Evolutionary conservation across 1,139 yeast species (phyloP), one percentile per base, ranked within the genome.

Genomic region (Lodderomyces theae): DNA sequence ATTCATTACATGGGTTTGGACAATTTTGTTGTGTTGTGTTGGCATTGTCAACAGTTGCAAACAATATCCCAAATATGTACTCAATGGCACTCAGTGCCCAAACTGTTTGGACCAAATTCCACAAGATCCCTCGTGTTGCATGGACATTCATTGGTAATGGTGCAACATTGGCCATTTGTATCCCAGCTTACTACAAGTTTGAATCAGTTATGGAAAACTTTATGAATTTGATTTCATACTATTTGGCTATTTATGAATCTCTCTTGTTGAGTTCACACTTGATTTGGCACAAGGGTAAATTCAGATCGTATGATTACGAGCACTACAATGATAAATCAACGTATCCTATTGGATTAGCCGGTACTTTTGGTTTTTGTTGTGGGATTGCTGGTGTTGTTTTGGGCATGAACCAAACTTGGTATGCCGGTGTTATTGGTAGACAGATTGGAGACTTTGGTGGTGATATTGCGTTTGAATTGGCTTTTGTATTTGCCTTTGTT

Each of bases 11-110:
- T 61, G 90, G 89, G 7, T 89, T 89, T 51, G 97, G 97, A 46
- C 81, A 87, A 62, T 88, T 89, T 72, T 83, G 90, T 65, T 80
- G 90, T 67, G 96, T 89, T 30, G 41, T 89, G 15, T 69, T 89
- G 49, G 87, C 95, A 12, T 66, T 89, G 51, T 86, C 95, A 26
- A 86, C 95, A 37, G 80, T 89, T 43, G 86, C 96, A 52, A 88
- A 88, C 74, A 88, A 88, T 67, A 77, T 88, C 59, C 96, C 96
- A 58, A 89, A 88, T 71, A 82, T 88, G 83, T 89, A 89, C 72
- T 86, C 96, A 15, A 78, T 87, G 56, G 90, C 87, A 23, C 72
- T 89, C 52, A 81, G 90, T 50, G 88, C 89, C 18, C 96, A 88
- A 69, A 80, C 95, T 22, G 70, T 86, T 52, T 85, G 90, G 86